phyloP scores from a whole-genome alignment of 2,329 filamentous ascomycete genomes.

The Penicillium sp. region DNA sequence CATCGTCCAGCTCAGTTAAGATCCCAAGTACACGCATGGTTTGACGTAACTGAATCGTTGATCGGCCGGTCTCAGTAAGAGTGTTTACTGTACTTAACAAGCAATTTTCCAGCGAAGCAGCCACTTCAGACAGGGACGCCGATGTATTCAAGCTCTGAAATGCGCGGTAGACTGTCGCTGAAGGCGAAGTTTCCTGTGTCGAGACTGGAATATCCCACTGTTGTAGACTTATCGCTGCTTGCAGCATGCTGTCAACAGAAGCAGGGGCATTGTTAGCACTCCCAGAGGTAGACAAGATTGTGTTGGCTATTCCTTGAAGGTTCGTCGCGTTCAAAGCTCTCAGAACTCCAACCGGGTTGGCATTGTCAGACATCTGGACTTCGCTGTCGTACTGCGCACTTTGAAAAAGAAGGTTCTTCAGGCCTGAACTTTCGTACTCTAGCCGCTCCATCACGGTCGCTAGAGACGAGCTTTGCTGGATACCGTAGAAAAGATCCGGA shows the following conservation, averaged over 20 bases:
- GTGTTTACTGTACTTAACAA: slow-evolving; percentile 51
- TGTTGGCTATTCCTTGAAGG: slow-evolving; percentile 81
- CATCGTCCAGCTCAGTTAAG: slow-evolving; percentile 78
- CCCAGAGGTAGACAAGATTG: slow-evolving; percentile 67
- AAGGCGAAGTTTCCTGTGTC: slow-evolving; percentile 60
- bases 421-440: slow-evolving; percentile 85
- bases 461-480: slow-evolving; percentile 76
- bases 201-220: slow-evolving; percentile 89
- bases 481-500: slow-evolving; percentile 92
- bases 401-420: slow-evolving; percentile 85
- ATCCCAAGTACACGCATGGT: slow-evolving; percentile 69
- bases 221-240: slow-evolving; percentile 78
- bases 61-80: slow-evolving; percentile 39
- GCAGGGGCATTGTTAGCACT: slow-evolving; percentile 51
- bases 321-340: slow-evolving; percentile 78
- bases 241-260: slow-evolving; percentile 72
- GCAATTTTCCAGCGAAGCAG: slow-evolving; percentile 63
- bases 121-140: slow-evolving; percentile 56
- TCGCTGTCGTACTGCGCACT: slow-evolving; percentile 89
- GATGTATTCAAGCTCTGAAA: slow-evolving; percentile 78
- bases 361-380: slow-evolving; percentile 60
- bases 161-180: slow-evolving; percentile 73
- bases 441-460: slow-evolving; percentile 76
- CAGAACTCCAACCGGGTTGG: slow-evolving; percentile 70
- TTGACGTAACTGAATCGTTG: slow-evolving; percentile 51